Percentiles rank a stretch among this genome's conserved stretches.
Conservation (phyloP, 106 monocot genomes). For the Dioscorea zingiberensis region DNA sequence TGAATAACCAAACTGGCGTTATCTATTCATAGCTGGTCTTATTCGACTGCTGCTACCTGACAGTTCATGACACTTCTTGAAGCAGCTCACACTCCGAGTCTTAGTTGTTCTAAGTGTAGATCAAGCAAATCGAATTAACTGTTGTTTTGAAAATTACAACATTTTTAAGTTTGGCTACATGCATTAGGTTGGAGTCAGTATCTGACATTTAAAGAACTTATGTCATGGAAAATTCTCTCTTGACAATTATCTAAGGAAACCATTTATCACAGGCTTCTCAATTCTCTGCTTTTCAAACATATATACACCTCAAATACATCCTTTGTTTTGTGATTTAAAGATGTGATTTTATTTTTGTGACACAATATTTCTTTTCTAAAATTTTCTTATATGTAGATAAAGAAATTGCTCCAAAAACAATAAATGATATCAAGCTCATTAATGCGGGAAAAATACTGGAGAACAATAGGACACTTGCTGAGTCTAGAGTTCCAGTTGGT, state of each 20-base stretch:
- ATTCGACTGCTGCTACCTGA: no score
- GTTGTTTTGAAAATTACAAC: no score
- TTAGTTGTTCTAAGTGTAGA: no score
- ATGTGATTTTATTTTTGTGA: not conserved
- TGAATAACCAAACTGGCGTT: no score
- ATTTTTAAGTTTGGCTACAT: no score
- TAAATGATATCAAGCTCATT: conserved; percentile 67
- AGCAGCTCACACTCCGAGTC: no score
- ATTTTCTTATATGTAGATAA: conserved; percentile 21
- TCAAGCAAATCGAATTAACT: no score
- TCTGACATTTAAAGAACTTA: no score
- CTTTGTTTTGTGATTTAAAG: not conserved
- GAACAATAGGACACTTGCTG: conserved; percentile 47
- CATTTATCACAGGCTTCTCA: not conserved
- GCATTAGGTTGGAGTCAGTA: no score
- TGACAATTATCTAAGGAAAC: not conserved
- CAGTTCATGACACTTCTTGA: no score
- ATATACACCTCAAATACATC: not conserved
- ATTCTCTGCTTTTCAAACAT: not conserved
- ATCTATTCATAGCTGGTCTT: no score
- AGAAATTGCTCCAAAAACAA: conserved; percentile 44
- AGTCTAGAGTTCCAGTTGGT: conserved; percentile 49
- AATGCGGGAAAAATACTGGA: conserved; percentile 60
- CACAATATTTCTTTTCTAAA: not conserved
- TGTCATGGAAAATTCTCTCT: not conserved